Base-by-base conservation (phyloP, 441 rosid species). In the Arabidopsis lyrata region DNA sequence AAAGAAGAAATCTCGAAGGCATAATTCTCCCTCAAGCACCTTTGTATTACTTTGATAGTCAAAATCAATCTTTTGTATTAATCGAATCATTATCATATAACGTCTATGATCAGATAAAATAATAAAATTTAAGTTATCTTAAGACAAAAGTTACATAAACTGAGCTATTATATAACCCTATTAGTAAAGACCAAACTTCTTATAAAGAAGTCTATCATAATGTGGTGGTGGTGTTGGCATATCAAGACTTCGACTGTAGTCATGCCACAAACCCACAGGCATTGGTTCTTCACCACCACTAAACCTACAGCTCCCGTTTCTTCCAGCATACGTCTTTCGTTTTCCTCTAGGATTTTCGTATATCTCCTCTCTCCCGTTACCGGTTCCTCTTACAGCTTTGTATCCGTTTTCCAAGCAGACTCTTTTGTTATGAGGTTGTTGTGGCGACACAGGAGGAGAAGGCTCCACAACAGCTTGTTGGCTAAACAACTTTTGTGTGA, bases 401-500 rank as follows among this genome's bases (percentile, higher is more conserved):
- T 50, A 39, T 8, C 60, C 34, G 4, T 15, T 35, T 11, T 0
- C 61, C 53, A 39, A 39, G 12, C 11, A 12, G 1, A 52, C 75
- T 3, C 39, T 59, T 70, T 58, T 70, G 27, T 16, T 39, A n/a
- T 35, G 47, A 69, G 13, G 10, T 57, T 55, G 11, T 54, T 38
- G 58, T 5, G 35, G 12, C 6, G 2, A 8, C 39, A 8, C 39
- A 55, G 36, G 12, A 31, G 22, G 13, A 14, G 18, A 2, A 24
- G 35, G 13, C 38, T 55, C 38, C 20, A 55, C 60, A 49, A 18
- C 29, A 10, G 31, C 14, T 48, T 48, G 54, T 14, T 54, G 59
- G 15, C 2, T 36, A 54, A 54, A 29, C 18, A 74, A 53, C 8
- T 0, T 74, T 42, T 72, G 53, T 55, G 12, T 63, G 22, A 73